Evolutionary conservation across 768 basidiomycete genomes (phyloP).

Genomic region (Russula compacta): DNA sequence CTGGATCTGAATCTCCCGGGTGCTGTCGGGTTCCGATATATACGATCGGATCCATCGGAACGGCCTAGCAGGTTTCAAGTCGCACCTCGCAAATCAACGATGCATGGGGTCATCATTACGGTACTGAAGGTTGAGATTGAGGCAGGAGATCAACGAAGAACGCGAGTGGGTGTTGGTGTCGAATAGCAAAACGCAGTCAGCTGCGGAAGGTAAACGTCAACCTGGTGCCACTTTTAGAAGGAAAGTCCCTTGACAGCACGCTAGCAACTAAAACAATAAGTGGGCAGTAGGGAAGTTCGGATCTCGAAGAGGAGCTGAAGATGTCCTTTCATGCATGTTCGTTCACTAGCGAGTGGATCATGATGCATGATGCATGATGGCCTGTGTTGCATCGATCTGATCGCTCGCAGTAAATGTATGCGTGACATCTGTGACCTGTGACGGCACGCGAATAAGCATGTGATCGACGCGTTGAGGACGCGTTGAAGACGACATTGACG

Average conservation of each 20-base stretch:
- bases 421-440: neutral
- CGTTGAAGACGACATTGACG: neutral
- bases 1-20: neutral
- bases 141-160: neutral
- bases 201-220: neutral
- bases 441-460: constrained; percentile 2
- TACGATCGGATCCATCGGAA: neutral
- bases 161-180: neutral
- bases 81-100: neutral
- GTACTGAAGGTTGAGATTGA: neutral
- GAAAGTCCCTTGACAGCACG: too few relatives aligned
- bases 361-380: too few relatives aligned
- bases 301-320: too few relatives aligned
- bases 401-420: neutral
- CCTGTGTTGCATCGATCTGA: too few relatives aligned
- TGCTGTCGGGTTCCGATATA: neutral
- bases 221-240: too few relatives aligned
- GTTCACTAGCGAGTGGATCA: too few relatives aligned
- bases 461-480: constrained; percentile 5
- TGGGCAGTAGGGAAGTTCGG: neutral
- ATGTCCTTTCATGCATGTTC: too few relatives aligned
- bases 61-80: neutral
- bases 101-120: neutral
- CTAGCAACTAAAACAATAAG: too few relatives aligned
- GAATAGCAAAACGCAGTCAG: neutral